Conservation (phyloP, 164 flowering plant species). For the Aristolochia californica region DNA sequence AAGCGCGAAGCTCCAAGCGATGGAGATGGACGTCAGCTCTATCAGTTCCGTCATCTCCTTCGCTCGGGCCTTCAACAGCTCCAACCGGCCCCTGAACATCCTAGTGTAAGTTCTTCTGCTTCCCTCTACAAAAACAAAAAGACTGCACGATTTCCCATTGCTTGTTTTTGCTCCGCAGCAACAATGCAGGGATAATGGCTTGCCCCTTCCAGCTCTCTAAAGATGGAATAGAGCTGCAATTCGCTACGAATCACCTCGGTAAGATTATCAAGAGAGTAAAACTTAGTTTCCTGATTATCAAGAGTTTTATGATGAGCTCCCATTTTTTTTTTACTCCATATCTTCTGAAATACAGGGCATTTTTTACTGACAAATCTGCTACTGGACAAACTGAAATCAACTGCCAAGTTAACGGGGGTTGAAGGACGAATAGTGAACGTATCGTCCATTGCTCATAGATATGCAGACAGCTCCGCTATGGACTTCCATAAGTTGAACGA, state of each 20-base stretch:
- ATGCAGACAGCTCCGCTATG: conserved; percentile 33
- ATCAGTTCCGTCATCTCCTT: conserved; percentile 47
- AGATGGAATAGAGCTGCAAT: conserved; percentile 63
- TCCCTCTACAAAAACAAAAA: background rate
- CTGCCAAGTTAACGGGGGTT: conserved; percentile 35
- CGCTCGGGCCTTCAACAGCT: conserved; percentile 41
- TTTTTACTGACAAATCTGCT: conserved; percentile 60
- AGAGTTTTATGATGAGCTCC: too few species aligned
- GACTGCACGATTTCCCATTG: background rate
- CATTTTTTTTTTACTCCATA: background rate
- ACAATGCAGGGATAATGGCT: conserved; percentile 75
- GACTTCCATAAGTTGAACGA: conserved; percentile 44
- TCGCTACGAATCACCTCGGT: conserved; percentile 77
- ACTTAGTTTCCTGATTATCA: too few species aligned
- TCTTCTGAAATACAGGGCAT: conserved; percentile 40
- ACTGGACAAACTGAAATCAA: conserved; percentile 50
- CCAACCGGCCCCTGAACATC: conserved; percentile 43
- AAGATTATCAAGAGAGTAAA: conserved; percentile 1
- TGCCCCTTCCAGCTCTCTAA: conserved; percentile 56
- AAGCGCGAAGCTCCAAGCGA: conserved; percentile 45
- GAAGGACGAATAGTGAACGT: conserved; percentile 67
- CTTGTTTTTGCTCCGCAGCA: conserved; percentile 22
- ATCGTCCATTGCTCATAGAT: conserved; percentile 43
- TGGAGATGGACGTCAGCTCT: conserved; percentile 72
- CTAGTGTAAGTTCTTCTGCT: conserved; percentile 34